Conservation (phyloP, 2,329 filamentous ascomycete species). For the Stachybotrys chlorohalonatus region DNA sequence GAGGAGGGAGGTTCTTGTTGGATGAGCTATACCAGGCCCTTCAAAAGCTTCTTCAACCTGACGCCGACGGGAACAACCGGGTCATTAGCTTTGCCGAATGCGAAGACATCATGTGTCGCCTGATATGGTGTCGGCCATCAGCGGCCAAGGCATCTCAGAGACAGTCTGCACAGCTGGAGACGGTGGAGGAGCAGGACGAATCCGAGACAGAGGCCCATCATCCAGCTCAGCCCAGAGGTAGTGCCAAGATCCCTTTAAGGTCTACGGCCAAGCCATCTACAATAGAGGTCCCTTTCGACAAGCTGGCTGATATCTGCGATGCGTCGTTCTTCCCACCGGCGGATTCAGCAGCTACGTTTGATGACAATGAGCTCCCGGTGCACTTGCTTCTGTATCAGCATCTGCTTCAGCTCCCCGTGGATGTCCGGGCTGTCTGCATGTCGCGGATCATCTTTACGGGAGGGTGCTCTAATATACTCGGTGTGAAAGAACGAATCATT, state of each 20-base stretch:
- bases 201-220: slow-evolving; percentile 24
- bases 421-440: slow-evolving; percentile 80
- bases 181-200: slow-evolving; percentile 51
- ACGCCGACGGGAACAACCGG: slow-evolving; percentile 21
- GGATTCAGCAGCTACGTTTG: slow-evolving; percentile 48
- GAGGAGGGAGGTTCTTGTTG: slow-evolving; percentile 65
- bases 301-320: slow-evolving; percentile 67
- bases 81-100: slow-evolving; percentile 65
- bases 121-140: slow-evolving; percentile 62
- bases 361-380: slow-evolving; percentile 79
- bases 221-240: slow-evolving; percentile 11
- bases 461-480: slow-evolving; percentile 68
- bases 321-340: slow-evolving; percentile 59
- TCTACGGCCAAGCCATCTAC: slow-evolving; percentile 42
- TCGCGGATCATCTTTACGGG: slow-evolving; percentile 81
- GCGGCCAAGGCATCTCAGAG: slow-evolving; percentile 20
- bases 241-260: slow-evolving; percentile 34
- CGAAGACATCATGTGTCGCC: slow-evolving; percentile 66
- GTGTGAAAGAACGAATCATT: slow-evolving; percentile 68
- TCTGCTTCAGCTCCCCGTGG: slow-evolving; percentile 67
- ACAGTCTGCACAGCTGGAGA: slow-evolving; percentile 31
- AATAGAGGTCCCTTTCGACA: slow-evolving; percentile 58
- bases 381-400: slow-evolving; percentile 68
- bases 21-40: slow-evolving; percentile 60
- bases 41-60: slow-evolving; percentile 19